phyloP scores from a whole-genome alignment of 164 flowering plant genomes.

The Stephania cephalantha region DNA sequence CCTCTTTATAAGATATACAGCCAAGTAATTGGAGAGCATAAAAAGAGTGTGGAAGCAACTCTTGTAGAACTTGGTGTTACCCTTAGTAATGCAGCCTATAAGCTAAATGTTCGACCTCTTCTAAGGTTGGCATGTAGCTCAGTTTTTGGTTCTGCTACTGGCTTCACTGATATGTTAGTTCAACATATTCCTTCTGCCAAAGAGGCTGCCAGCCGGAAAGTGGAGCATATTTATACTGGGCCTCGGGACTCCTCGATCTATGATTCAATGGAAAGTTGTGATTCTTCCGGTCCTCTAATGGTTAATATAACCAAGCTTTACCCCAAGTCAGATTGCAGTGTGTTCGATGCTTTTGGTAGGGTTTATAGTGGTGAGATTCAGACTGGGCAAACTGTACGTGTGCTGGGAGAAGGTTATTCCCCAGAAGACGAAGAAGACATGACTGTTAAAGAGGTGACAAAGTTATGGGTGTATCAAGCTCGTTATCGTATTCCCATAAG shows the following conservation, averaged over 20 bases:
- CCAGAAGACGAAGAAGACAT: conserved; percentile 99
- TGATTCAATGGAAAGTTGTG: conserved; percentile 76
- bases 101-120: conserved; percentile 84
- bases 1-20: conserved; percentile 96
- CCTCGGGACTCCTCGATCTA: conserved; percentile 60
- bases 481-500: conserved; percentile 87
- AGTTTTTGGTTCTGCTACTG: conserved; percentile 93
- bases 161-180: conserved; percentile 98
- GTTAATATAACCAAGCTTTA: conserved; percentile 91
- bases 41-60: conserved; percentile 92
- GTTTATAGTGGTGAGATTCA: conserved; percentile 86
- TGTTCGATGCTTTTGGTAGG: conserved; percentile 98
- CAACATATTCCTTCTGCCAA: conserved; percentile 91
- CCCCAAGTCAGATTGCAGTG: conserved; percentile 97
- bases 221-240: conserved; percentile 87
- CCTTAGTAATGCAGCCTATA: conserved; percentile 85
- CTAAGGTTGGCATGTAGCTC: conserved; percentile 93
- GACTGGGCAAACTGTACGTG: conserved; percentile 89
- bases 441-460: conserved; percentile 92
- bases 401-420: conserved; percentile 97
- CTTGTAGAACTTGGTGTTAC: conserved; percentile 93
- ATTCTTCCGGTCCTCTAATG: conserved; percentile 88
- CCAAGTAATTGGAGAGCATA: conserved; percentile 97
- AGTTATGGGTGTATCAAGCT: conserved; percentile 95
- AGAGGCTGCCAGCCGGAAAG: conserved; percentile 70